Evolutionary conservation across 2,329 filamentous ascomycete species (phyloP).

Genomic region (Trichoderma citrinoviride): DNA sequence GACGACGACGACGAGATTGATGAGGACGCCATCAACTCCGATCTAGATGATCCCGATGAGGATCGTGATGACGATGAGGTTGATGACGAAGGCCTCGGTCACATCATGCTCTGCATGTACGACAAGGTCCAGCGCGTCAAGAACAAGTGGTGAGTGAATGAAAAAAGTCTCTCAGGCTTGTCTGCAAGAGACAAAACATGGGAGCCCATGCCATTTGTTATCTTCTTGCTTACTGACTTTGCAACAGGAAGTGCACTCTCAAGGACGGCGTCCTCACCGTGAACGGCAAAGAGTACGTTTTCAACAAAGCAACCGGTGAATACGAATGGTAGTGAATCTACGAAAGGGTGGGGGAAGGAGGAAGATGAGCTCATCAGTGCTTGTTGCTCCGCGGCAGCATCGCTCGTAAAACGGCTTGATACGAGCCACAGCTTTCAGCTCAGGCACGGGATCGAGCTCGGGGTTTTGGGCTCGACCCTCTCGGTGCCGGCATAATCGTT

Average conservation of each 20-base stretch:
- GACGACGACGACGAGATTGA: slow-evolving; percentile 60
- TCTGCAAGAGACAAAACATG: not conserved
- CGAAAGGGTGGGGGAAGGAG: no score
- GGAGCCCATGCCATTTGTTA: not conserved
- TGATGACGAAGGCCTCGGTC: slow-evolving; percentile 76
- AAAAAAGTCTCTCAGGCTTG: not conserved
- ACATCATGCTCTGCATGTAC: slow-evolving; percentile 98
- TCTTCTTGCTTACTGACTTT: slow-evolving; percentile 26
- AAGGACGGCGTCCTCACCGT: slow-evolving; percentile 95
- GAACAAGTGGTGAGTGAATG: slow-evolving; percentile 90
- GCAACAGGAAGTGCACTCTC: slow-evolving; percentile 83
- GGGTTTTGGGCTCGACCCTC: not conserved
- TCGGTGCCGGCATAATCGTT: no score
- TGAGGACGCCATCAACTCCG: slow-evolving; percentile 97
- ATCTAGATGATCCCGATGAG: slow-evolving; percentile 93
- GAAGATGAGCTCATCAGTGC: not conserved
- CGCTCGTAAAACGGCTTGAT: no score
- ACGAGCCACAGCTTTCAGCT: no score
- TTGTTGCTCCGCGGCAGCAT: not conserved
- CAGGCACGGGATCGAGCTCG: no score
- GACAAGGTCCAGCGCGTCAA: slow-evolving; percentile 99
- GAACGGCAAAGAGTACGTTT: slow-evolving; percentile 93
- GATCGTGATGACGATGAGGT: slow-evolving; percentile 80
- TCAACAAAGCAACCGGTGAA: slow-evolving; percentile 95
- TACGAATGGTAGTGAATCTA: slow-evolving; percentile 80